Conservation (phyloP, 1,139 yeast genomes). For the Geotrichum reessii region DNA sequence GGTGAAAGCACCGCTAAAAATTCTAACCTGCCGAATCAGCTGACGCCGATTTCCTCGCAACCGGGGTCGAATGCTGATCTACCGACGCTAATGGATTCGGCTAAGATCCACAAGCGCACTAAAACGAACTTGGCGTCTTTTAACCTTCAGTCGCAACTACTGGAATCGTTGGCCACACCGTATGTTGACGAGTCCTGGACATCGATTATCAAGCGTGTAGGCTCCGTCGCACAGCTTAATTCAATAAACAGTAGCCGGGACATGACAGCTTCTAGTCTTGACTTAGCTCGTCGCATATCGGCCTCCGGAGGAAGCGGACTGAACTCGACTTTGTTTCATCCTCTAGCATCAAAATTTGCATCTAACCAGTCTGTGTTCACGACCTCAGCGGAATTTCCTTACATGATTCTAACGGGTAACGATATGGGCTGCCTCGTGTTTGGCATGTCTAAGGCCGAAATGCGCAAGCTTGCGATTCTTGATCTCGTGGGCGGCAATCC, state of each 20-base stretch:
- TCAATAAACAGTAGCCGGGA: constrained; percentile 1
- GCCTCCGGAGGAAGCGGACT: constrained; percentile 9
- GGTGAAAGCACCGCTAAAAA: neutral
- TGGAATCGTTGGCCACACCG: constrained; percentile 33
- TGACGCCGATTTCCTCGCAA: constrained; percentile 1
- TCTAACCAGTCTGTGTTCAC: constrained; percentile 62
- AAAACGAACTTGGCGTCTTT: constrained; percentile 25
- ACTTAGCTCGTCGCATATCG: constrained; percentile 7
- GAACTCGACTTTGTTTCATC: constrained; percentile 27
- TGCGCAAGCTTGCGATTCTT: constrained; percentile 59
- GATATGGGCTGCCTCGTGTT: constrained; percentile 85
- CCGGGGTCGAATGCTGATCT: constrained; percentile 4
- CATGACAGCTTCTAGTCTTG: constrained; percentile 1
- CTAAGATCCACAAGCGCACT: constrained; percentile 22
- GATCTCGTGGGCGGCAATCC: constrained; percentile 75
- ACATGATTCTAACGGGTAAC: constrained; percentile 77
- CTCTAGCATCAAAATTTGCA: constrained; percentile 31
- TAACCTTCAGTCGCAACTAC: constrained; percentile 33
- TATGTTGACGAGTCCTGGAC: constrained; percentile 28
- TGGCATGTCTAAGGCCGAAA: constrained; percentile 65
- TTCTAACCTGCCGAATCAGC: neutral
- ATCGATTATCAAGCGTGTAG: constrained; percentile 23
- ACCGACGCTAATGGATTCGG: constrained; percentile 15
- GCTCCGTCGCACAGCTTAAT: constrained; percentile 18
- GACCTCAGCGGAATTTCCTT: constrained; percentile 68